These are phyloP conservation scores for Colletotrichum higginsianum DNA, from an alignment of 2,329 filamentous ascomycete genomes.

Conservation along the genomic window DNA sequence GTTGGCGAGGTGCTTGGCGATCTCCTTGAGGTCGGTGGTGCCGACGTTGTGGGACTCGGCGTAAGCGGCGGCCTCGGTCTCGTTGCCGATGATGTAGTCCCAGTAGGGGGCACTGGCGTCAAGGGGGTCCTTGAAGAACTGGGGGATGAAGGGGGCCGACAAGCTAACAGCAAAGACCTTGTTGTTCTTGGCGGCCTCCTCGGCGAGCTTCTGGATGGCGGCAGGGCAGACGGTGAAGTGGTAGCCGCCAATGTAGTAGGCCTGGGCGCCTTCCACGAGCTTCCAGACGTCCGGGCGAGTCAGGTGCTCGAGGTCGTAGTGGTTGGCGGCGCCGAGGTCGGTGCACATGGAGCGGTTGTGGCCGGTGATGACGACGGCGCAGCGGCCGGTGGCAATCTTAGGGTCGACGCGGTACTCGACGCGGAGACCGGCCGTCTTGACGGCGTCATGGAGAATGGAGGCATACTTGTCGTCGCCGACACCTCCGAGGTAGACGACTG, in stretches of 20 bases:
- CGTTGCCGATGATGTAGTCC: conserved; percentile 97
- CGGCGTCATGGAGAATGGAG: conserved; percentile 87
- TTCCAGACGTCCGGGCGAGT: conserved; percentile 93
- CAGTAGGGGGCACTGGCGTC: conserved; percentile 91
- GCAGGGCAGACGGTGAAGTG: conserved; percentile 97
- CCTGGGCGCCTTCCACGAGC: conserved; percentile 88
- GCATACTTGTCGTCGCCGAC: conserved; percentile 97
- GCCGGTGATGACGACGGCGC: conserved; percentile 96
- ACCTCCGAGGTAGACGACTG: conserved; percentile 93
- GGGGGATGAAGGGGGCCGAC: conserved; percentile 93
- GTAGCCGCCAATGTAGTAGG: conserved; percentile 96
- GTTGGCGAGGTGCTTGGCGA: conserved; percentile 87
- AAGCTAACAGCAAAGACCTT: conserved; percentile 94
- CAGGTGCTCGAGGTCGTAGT: conserved; percentile 95
- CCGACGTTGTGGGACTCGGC: conserved; percentile 84
- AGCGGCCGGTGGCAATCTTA: conserved; percentile 88
- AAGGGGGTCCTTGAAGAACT: conserved; percentile 98
- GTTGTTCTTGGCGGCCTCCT: conserved; percentile 90
- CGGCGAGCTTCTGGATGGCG: conserved; percentile 89
- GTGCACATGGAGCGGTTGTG: conserved; percentile 96
- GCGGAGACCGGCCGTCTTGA: conserved; percentile 88
- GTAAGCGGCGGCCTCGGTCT: conserved; percentile 92
- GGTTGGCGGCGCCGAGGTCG: conserved; percentile 95
- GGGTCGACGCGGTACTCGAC: conserved; percentile 96
- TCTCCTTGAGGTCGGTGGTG: conserved; percentile 84